Percentiles rank a stretch among this genome's conserved stretches.
These are phyloP conservation scores for Aeschynomene evenia DNA, from an alignment of 306 rosid species.

Conservation along the genomic window DNA sequence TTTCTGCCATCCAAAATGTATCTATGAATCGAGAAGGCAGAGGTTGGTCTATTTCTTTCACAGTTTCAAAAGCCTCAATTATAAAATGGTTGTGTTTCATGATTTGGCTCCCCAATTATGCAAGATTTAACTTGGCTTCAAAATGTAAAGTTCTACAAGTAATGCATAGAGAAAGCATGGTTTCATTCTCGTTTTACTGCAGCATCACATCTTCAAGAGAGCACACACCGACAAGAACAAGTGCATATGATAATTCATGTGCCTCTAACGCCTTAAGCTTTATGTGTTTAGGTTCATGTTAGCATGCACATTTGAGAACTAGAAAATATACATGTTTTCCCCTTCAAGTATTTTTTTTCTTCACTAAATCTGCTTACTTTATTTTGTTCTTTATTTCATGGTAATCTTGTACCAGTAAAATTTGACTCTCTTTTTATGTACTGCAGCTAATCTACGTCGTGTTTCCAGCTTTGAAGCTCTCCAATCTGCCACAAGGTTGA, in stretches of 20 bases:
- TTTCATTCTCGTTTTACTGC: not conserved
- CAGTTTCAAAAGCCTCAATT: not conserved
- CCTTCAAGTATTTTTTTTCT: not conserved
- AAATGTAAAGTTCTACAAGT: not conserved
- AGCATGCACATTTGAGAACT: not conserved
- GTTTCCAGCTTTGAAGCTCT: constrained; percentile 87
- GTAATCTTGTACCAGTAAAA: not conserved
- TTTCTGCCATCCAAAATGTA: constrained; percentile 62
- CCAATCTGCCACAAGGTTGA: constrained; percentile 78
- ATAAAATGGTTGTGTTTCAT: not conserved
- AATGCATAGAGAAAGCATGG: not conserved
- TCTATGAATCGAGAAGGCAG: constrained; percentile 69
- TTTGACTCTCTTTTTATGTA: constrained; percentile 34
- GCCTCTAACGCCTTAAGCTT: too few species aligned
- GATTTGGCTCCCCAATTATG: not conserved
- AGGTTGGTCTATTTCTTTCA: constrained; percentile 49
- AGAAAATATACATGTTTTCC: constrained; percentile 1
- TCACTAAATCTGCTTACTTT: not conserved
- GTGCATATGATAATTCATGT: too few species aligned
- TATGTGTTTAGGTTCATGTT: too few species aligned
- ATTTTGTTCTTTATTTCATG: constrained; percentile 16
- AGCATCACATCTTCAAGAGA: not conserved
- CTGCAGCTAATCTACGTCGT: constrained; percentile 76
- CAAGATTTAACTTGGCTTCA: not conserved
- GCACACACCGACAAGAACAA: not conserved